Percentiles rank a stretch among this genome's conserved stretches.
Conservation (phyloP, 106 monocot genomes). For the Apostasia shenzhenica region DNA sequence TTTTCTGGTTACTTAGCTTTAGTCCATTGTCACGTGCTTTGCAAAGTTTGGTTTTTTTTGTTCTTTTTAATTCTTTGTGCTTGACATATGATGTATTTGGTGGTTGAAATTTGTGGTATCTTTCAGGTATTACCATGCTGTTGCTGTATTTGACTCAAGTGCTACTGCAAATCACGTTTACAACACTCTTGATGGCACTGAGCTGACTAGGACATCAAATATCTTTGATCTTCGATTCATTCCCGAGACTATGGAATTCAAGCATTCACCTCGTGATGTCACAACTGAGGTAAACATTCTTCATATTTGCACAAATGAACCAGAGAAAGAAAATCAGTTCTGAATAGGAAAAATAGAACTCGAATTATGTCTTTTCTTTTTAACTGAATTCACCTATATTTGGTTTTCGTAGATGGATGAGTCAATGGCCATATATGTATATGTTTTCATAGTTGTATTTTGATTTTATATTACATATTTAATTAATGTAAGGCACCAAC, state of each 20-base stretch:
- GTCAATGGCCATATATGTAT: background rate
- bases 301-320: background rate
- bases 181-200: conserved; percentile 70
- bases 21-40: too few species aligned
- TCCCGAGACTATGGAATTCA: conserved; percentile 84
- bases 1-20: too few species aligned
- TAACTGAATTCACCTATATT: background rate
- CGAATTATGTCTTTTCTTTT: background rate
- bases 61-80: too few species aligned
- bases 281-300: conserved; percentile 60
- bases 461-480: background rate
- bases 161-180: conserved; percentile 83
- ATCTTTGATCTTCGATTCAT: conserved; percentile 87
- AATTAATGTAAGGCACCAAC: conserved; percentile 39
- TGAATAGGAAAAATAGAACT: background rate
- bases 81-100: too few species aligned
- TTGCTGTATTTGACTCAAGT: conserved; percentile 85
- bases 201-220: conserved; percentile 76
- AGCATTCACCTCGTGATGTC: conserved; percentile 55
- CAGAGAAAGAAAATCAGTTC: background rate
- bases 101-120: background rate
- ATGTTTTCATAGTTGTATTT: background rate
- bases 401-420: background rate
- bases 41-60: too few species aligned
- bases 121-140: conserved; percentile 86